Base-by-base conservation (phyloP, 176 grass and related monocot species). In the Raddia guianensis region DNA sequence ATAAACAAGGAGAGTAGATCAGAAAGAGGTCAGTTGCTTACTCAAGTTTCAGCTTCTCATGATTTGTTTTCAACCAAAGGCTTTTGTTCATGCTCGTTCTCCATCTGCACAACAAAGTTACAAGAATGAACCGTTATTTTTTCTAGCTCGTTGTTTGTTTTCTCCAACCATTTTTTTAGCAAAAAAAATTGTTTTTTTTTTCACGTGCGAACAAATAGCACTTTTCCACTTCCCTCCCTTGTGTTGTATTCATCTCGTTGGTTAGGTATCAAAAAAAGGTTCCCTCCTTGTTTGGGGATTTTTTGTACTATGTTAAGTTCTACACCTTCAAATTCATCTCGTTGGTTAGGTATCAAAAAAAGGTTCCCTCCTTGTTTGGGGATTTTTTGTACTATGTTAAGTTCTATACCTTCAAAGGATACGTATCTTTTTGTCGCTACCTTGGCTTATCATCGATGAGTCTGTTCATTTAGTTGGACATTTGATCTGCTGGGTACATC, bases 1-100 rank as follows among this genome's bases (percentile, higher is more conserved):
- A 77, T 44, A 35, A 64, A 77, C 62, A 52, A 43, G 49, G 16
- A 52, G 48, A 20, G 20, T 5, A 35, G 12, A 20, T 35, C 12
- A 68, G 8, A 58, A 18, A 45, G 19, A 33, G 66, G 66, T 80
- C 20, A 59, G 66, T 59, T 69, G 37, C 52, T 70, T 80, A n/a
- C 49, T 70, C 42, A 34, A 80, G 48, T 79, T 67, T 67, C 6
- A 43, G 33, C 16, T 55, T 66, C 48, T 44, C 12, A 2, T 54
- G 11, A n/a, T 20, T 42, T 66, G 21, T 78, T 1, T 33, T 62
- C 2, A 12, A 1, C 8, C 43, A 20, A 47, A 20, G n/a, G 9
- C n/a, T 49, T 69, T 2, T 27, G 10, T 66, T 69, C 44, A 48
- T 12, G 66, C 43, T 68, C 42, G 66, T 12, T 19, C 40, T 45